Evolutionary conservation across 441 rosid genomes (phyloP).

Genomic region (Manihot esculenta): DNA sequence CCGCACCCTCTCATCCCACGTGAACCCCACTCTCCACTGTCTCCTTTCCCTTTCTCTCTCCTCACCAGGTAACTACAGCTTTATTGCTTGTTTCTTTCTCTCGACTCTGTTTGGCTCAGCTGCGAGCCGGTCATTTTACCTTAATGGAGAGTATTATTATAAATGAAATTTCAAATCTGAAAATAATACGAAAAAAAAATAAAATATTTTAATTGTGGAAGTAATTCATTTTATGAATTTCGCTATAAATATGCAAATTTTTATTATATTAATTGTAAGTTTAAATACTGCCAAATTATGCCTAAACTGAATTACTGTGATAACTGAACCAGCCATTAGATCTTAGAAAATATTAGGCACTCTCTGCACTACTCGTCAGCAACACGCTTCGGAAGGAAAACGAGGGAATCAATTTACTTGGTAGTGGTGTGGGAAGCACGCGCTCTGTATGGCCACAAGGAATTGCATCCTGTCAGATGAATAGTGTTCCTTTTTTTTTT

Average conservation of each 20-base stretch:
- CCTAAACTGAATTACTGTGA: no score
- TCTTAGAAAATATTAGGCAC: slow-evolving; percentile 1
- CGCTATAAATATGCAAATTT: no score
- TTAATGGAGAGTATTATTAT: no score
- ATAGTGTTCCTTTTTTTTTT: not conserved
- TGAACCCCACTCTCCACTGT: slow-evolving; percentile 47
- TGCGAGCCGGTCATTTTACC: no score
- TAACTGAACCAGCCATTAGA: no score
- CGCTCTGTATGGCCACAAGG: not conserved
- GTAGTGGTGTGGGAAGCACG: not conserved
- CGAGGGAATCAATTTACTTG: not conserved
- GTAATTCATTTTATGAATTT: no score
- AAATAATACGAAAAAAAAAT: no score
- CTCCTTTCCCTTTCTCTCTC: slow-evolving; percentile 14
- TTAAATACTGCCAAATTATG: no score
- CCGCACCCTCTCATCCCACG: slow-evolving; percentile 42
- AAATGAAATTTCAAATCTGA: no score
- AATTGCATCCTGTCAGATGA: not conserved
- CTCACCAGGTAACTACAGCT: not conserved
- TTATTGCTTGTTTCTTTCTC: not conserved
- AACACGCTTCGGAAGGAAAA: not conserved
- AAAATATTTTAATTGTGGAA: no score
- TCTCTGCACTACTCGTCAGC: slow-evolving; percentile 7
- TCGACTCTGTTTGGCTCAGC: not conserved
- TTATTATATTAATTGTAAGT: no score